Conservation (phyloP, 1,139 yeast species). For the Geotrichum histeridarum region DNA sequence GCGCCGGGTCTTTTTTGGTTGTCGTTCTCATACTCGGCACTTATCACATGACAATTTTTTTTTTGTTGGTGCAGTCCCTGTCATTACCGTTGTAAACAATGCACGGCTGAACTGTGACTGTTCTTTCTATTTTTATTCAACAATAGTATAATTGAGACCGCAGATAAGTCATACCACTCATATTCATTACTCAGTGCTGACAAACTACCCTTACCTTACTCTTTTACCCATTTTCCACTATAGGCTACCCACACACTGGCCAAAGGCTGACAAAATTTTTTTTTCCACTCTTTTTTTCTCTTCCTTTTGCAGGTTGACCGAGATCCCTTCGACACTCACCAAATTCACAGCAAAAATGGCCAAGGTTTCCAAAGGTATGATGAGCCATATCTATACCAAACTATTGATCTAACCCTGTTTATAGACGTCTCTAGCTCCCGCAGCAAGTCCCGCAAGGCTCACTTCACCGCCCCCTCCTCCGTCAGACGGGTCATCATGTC, state of each 20-base stretch:
- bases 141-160: background rate
- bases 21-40: too few relatives aligned
- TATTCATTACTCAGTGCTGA: background rate
- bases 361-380: slow-evolving; percentile 37
- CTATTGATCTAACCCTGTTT: slow-evolving; percentile 6
- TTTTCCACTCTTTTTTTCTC: background rate
- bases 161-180: background rate
- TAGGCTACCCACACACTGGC: background rate
- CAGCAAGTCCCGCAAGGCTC: slow-evolving; percentile 99
- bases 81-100: too few relatives aligned
- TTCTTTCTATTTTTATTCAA: too few relatives aligned
- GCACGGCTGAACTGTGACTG: too few relatives aligned
- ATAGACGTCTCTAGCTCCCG: slow-evolving; percentile 95
- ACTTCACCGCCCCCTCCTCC: slow-evolving; percentile 97
- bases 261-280: background rate
- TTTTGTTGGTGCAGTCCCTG: too few relatives aligned
- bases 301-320: background rate
- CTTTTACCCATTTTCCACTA: background rate
- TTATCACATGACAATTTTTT: too few relatives aligned
- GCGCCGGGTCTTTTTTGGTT: too few relatives aligned
- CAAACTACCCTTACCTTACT: background rate
- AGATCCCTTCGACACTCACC: background rate
- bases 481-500: slow-evolving; percentile 93
- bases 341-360: slow-evolving; percentile 30
- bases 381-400: background rate